Conservation (phyloP, 116 monocot genomes). For the Dioscorea cayenensis region DNA sequence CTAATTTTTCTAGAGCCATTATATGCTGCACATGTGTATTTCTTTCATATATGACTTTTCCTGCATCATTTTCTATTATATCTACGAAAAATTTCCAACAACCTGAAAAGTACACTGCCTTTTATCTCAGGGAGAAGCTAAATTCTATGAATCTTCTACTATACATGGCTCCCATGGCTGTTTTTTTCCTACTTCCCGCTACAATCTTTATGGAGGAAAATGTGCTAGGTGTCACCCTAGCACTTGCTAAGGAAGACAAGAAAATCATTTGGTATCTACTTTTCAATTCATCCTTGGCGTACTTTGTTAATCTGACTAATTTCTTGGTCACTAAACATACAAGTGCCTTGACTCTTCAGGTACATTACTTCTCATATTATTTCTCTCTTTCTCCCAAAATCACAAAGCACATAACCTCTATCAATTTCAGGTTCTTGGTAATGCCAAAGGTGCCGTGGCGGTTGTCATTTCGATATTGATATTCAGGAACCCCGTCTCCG, state of each 20-base stretch:
- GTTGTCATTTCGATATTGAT: conserved; percentile 78
- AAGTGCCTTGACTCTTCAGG: conserved; percentile 94
- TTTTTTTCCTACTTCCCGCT: conserved; percentile 70
- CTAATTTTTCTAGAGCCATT: too few relatives aligned
- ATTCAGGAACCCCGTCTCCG: conserved; percentile 73
- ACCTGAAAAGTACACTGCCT: too few relatives aligned
- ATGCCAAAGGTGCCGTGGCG: conserved; percentile 80
- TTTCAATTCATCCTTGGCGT: conserved; percentile 81
- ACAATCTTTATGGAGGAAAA: conserved; percentile 79
- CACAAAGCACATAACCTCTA: neutral
- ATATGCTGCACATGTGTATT: neutral
- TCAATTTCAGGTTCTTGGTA: conserved; percentile 58
- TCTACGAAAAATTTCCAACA: too few relatives aligned
- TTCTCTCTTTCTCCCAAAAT: neutral
- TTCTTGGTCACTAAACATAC: conserved; percentile 98
- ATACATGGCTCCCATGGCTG: conserved; percentile 93
- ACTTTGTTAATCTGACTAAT: conserved; percentile 93
- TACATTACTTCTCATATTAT: conserved; percentile 8
- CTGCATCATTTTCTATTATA: too few relatives aligned
- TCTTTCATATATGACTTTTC: too few relatives aligned
- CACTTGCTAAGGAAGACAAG: conserved; percentile 81
- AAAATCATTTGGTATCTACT: conserved; percentile 86
- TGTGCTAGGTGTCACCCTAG: conserved; percentile 73
- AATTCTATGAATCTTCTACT: conserved; percentile 96
- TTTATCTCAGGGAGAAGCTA: conserved; percentile 70